These are phyloP conservation scores for Fusarium musae DNA, from an alignment of 2,329 filamentous ascomycete species.

Conservation along the genomic window DNA sequence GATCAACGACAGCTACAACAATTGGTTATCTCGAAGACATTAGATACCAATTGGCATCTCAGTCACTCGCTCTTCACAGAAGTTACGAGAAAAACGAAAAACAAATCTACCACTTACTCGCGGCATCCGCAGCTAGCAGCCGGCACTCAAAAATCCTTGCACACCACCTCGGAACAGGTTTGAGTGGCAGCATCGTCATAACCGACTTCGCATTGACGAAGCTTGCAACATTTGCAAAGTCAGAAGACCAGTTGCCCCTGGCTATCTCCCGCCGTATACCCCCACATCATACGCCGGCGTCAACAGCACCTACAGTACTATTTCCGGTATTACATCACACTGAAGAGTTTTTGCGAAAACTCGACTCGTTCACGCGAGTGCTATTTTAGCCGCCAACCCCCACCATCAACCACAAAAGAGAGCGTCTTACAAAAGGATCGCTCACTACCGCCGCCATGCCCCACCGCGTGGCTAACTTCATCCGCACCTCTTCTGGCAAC, in stretches of 20 bases:
- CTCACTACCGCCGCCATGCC: slow-evolving; percentile 58
- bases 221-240: slow-evolving; percentile 15
- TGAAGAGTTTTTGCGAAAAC: slow-evolving; percentile 36
- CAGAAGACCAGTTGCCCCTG: slow-evolving; percentile 33
- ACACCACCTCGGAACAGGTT: slow-evolving; percentile 32
- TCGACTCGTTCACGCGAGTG: slow-evolving; percentile 12
- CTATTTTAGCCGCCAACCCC: slow-evolving; percentile 35
- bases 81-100: slow-evolving; percentile 23
- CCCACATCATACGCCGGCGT: slow-evolving; percentile 14
- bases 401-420: slow-evolving; percentile 12
- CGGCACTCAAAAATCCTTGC: slow-evolving; percentile 32
- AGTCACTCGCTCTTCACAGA: slow-evolving; percentile 9
- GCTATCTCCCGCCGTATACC: slow-evolving; percentile 32
- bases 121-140: slow-evolving; percentile 19
- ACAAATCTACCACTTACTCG: slow-evolving; percentile 15
- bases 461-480: slow-evolving; percentile 67
- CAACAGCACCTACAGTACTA: slow-evolving; percentile 5
- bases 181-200: slow-evolving; percentile 28
- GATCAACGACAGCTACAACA: neutral
- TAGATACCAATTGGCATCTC: slow-evolving; percentile 25
- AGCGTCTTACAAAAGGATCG: slow-evolving; percentile 32
- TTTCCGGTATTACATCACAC: slow-evolving; percentile 31
- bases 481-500: slow-evolving; percentile 66
- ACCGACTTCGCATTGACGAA: slow-evolving; percentile 13
- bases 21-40: slow-evolving; percentile 5